Evolutionary conservation across 495 filamentous ascomycete species (phyloP).

Genomic region (Umbilicaria muhlenbergii): DNA sequence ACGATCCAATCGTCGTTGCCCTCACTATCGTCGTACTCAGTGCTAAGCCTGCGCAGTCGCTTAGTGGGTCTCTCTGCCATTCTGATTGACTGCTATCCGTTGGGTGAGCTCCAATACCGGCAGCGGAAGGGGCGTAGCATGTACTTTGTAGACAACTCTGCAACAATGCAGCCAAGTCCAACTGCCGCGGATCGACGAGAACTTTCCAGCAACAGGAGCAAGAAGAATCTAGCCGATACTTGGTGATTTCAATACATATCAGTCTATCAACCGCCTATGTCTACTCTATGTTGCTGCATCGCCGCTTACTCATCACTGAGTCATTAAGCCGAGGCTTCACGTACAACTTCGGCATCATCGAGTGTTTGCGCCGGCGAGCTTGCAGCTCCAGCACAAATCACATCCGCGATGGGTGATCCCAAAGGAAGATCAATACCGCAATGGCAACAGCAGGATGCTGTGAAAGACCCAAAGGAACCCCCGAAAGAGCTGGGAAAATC

Average conservation of each 20-base stretch:
- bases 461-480: constrained; percentile 7
- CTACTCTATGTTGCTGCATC: background rate
- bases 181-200: no score
- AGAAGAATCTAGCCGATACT: no score
- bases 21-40: constrained; percentile 25
- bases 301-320: no score
- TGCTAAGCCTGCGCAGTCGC: constrained; percentile 27
- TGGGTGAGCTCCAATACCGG: background rate
- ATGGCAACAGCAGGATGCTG: constrained; percentile 6
- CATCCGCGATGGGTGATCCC: constrained; percentile 4
- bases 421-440: constrained; percentile 5
- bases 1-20: constrained; percentile 14
- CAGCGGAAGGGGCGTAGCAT: constrained; percentile 1
- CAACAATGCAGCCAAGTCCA: no score
- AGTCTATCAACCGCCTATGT: background rate
- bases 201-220: no score
- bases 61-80: constrained; percentile 22
- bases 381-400: no score
- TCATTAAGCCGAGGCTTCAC: no score
- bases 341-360: background rate
- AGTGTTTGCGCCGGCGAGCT: background rate
- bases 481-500: constrained; percentile 18
- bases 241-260: background rate
- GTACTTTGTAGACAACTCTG: background rate
- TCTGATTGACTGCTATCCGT: background rate